Evolutionary conservation across 257 asterid species (phyloP).

Genomic region (Vinca minor): DNA sequence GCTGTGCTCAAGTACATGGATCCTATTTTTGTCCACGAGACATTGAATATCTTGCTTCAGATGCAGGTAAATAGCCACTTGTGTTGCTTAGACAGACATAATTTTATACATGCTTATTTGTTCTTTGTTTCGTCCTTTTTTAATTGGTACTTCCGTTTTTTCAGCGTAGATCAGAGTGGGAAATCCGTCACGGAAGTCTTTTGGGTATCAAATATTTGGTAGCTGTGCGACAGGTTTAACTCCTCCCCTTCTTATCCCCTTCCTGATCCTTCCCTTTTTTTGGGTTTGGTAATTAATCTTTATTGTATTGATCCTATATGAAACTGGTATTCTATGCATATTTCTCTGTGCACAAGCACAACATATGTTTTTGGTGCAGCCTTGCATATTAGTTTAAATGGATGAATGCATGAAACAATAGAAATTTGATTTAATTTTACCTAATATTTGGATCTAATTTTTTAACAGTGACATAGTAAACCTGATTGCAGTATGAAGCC

Average conservation of each 20-base stretch:
- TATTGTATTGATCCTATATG: background rate
- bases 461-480: background rate
- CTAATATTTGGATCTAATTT: background rate
- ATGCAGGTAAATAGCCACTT: constrained; percentile 76
- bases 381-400: background rate
- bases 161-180: constrained; percentile 99
- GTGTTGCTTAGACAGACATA: constrained; percentile 9
- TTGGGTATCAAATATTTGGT: constrained; percentile 92
- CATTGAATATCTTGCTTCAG: constrained; percentile 69
- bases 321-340: too few species aligned
- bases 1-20: constrained; percentile 97
- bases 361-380: background rate
- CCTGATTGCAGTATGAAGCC: background rate
- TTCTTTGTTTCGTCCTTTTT: constrained; percentile 28
- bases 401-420: background rate
- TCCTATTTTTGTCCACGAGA: constrained; percentile 65
- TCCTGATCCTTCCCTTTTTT: background rate
- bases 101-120: background rate
- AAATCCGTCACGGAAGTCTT: constrained; percentile 98
- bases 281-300: background rate
- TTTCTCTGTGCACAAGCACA: too few species aligned
- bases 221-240: constrained; percentile 98
- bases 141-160: constrained; percentile 50
- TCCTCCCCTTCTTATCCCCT: background rate
- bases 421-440: background rate